A percentile compares a stretch with the other conserved stretches of the same genome.
These are phyloP conservation scores for Ruellia speciosa DNA, from an alignment of 305 asterid genomes.

Conservation along the genomic window DNA sequence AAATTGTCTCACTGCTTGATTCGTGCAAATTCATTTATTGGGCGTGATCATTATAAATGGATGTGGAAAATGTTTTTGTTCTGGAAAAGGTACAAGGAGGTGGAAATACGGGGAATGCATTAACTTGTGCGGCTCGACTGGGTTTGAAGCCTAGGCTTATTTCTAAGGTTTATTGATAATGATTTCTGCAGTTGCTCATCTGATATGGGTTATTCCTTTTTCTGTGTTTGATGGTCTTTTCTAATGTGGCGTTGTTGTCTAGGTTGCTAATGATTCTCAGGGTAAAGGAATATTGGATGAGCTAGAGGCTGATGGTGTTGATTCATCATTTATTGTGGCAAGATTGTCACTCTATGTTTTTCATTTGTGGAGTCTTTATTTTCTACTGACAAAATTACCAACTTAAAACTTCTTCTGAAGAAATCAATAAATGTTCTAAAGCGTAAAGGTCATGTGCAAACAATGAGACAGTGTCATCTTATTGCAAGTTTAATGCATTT, in stretches of 20 bases:
- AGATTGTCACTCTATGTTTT: constrained; percentile 13
- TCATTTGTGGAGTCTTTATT: constrained; percentile 3
- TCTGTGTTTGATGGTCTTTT: not conserved
- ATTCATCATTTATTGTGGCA: constrained; percentile 77
- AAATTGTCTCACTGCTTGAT: too few species aligned
- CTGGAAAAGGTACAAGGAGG: constrained; percentile 74
- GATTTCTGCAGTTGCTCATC: constrained; percentile 16
- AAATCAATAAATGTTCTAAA: too few species aligned
- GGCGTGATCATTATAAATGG: not conserved
- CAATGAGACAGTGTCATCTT: not conserved
- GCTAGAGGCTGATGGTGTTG: constrained; percentile 76
- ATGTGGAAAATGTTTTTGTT: constrained; percentile 10
- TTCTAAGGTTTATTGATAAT: constrained; percentile 51
- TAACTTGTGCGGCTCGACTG: constrained; percentile 84
- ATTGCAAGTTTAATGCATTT: constrained; percentile 14
- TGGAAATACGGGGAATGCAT: constrained; percentile 89
- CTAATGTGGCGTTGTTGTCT: constrained; percentile 19
- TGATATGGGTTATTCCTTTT: constrained; percentile 11
- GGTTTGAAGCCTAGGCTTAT: constrained; percentile 72
- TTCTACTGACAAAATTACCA: not conserved
- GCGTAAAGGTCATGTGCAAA: not conserved
- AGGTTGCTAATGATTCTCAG: constrained; percentile 91
- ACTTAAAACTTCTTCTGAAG: too few species aligned
- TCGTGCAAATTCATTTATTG: too few species aligned
- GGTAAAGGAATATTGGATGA: constrained; percentile 82